These are phyloP conservation scores for Isatis tinctoria DNA, from an alignment of 345 rosid species.

Conservation along the genomic window DNA sequence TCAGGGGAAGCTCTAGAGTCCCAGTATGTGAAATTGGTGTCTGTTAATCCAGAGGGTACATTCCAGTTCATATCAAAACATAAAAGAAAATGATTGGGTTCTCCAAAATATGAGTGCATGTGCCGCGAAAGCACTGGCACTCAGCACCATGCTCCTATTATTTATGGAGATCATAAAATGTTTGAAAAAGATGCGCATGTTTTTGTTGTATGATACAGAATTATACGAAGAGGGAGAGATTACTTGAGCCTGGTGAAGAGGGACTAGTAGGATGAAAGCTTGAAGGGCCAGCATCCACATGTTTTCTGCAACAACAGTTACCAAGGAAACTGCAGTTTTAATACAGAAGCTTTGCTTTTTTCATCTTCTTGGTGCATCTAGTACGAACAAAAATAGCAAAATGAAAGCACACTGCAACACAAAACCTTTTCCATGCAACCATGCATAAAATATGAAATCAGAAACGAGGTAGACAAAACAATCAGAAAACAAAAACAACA, in stretches of 20 bases:
- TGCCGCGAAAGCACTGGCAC: neutral
- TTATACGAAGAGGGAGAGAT: neutral
- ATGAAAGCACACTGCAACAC: neutral
- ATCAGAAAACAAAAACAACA: conserved; percentile 14
- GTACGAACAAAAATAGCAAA: neutral
- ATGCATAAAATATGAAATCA: neutral
- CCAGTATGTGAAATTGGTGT: conserved; percentile 48
- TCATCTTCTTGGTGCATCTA: neutral
- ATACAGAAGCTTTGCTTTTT: conserved; percentile 8
- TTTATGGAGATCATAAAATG: neutral
- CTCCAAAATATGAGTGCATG: neutral
- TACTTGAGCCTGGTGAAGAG: conserved; percentile 43
- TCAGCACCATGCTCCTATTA: conserved; percentile 6
- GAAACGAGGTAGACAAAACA: neutral
- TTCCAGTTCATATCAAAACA: conserved; percentile 5
- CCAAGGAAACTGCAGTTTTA: conserved; percentile 6
- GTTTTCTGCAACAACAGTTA: conserved; percentile 45
- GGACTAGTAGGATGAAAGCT: conserved; percentile 33
- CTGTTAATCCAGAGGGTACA: conserved; percentile 35
- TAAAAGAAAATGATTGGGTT: neutral
- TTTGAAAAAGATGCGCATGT: neutral
- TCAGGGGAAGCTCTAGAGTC: conserved; percentile 67
- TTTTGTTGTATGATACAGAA: neutral
- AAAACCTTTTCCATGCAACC: neutral
- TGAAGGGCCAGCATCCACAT: conserved; percentile 44